Percentiles rank a stretch among this genome's conserved stretches.
Conservation (phyloP, 2,329 filamentous ascomycete genomes). For the Neoscytalidium dimidiatum region DNA sequence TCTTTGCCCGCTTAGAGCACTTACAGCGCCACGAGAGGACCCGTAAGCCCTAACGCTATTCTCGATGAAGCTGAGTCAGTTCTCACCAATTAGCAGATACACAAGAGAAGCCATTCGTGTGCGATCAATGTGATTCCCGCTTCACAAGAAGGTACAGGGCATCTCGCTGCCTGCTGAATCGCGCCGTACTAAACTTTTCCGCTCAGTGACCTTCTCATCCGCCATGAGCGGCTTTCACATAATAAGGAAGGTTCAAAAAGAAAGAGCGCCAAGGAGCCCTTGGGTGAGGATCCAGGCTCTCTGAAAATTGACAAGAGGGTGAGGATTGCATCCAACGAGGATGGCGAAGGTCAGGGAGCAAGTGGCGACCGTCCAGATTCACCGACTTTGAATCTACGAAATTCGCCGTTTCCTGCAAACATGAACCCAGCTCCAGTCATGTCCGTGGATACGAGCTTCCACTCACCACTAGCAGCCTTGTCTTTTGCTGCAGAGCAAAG, state of each 20-base stretch:
- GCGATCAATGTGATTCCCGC: conserved; percentile 42
- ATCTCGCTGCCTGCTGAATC: background rate
- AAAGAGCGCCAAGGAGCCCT: conserved; percentile 14
- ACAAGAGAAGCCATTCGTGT: conserved; percentile 44
- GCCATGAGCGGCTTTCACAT: conserved; percentile 43
- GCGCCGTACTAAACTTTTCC: background rate
- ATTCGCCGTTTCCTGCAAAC: background rate
- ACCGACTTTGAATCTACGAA: background rate
- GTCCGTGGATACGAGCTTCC: background rate
- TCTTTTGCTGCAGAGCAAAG: conserved; percentile 6
- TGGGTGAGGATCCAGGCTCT: conserved; percentile 24
- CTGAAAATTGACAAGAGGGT: background rate
- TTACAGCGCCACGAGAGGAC: conserved; percentile 45
- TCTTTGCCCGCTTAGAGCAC: conserved; percentile 43
- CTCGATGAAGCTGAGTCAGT: background rate
- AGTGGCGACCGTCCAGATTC: background rate
- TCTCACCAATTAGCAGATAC: conserved; percentile 34
- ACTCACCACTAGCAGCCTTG: background rate
- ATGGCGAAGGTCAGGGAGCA: background rate
- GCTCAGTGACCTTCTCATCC: conserved; percentile 41
- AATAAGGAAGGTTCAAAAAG: conserved; percentile 26
- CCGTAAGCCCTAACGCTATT: conserved; percentile 27
- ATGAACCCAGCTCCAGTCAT: background rate
- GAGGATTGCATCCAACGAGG: background rate
- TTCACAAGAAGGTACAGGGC: conserved; percentile 43